These are phyloP conservation scores for Asparagopsis taxiformis DNA, from an alignment of 31 red algal species.

Conservation along the genomic window DNA sequence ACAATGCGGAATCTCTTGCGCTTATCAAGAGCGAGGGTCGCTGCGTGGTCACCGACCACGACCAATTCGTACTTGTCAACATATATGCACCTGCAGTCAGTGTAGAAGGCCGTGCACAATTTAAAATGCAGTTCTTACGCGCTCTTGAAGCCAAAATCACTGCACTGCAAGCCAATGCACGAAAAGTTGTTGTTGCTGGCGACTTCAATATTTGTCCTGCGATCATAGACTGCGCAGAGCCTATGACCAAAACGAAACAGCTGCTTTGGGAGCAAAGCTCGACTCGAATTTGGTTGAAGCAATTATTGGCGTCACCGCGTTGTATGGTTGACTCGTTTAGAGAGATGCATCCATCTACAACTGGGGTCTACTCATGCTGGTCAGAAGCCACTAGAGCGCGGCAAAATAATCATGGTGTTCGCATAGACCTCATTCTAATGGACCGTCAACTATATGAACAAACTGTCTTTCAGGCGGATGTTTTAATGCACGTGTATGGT, in stretches of 20 bases:
- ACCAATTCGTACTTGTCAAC: conserved; percentile 51
- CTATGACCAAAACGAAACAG: background rate
- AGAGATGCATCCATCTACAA: conserved; percentile 37
- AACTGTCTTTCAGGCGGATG: conserved; percentile 15
- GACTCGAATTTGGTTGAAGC: conserved; percentile 37
- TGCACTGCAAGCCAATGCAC: conserved; percentile 27
- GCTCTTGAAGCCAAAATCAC: conserved; percentile 36
- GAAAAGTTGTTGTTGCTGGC: conserved; percentile 54
- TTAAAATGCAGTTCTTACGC: conserved; percentile 58
- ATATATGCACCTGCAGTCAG: conserved; percentile 59
- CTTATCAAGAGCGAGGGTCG: conserved; percentile 53
- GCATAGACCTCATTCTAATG: conserved; percentile 63
- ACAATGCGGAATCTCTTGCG: conserved; percentile 6
- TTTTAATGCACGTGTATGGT: conserved; percentile 42
- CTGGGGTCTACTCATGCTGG: conserved; percentile 51
- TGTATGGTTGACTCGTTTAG: conserved; percentile 57
- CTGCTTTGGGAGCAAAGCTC: conserved; percentile 29
- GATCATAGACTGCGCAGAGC: conserved; percentile 47
- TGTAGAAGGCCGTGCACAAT: conserved; percentile 16
- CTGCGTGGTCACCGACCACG: conserved; percentile 59
- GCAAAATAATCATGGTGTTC: conserved; percentile 58
- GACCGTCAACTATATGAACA: conserved; percentile 37
- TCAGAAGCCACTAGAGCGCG: conserved; percentile 52
- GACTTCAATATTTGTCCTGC: conserved; percentile 70
- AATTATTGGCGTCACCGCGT: conserved; percentile 15